Percentiles rank a stretch among this genome's conserved stretches.
phyloP scores from a whole-genome alignment of 306 rosid species.

The Cyclanthera cordifolia region DNA sequence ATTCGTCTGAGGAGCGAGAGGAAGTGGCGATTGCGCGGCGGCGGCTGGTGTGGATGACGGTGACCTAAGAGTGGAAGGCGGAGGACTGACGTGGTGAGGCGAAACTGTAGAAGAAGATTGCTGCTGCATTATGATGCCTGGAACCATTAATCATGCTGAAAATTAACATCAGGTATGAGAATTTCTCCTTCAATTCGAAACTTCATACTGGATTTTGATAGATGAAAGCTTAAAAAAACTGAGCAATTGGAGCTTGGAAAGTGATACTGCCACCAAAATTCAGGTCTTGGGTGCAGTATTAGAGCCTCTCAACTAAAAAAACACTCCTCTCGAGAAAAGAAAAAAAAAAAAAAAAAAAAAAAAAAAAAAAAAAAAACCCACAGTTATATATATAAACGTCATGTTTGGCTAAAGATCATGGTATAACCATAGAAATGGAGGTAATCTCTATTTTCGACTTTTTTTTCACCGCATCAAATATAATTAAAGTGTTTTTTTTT shows the following conservation, averaged over 20 bases:
- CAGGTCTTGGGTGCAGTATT: too few relatives aligned
- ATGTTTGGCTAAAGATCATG: too few relatives aligned
- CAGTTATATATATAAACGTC: too few relatives aligned
- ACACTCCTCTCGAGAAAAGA: too few relatives aligned
- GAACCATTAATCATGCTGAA: constrained; percentile 79
- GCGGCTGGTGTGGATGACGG: constrained; percentile 25
- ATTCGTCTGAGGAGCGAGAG: constrained; percentile 25
- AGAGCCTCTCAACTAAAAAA: too few relatives aligned
- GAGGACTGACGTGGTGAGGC: constrained; percentile 45
- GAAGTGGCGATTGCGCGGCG: constrained; percentile 25
- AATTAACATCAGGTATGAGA: not conserved
- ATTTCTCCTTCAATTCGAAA: not conserved
- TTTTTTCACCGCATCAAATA: too few relatives aligned
- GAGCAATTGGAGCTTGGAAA: not conserved
- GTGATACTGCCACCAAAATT: too few relatives aligned
- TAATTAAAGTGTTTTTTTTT: too few relatives aligned
- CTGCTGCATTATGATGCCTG: constrained; percentile 58
- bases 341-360: too few relatives aligned
- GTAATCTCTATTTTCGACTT: too few relatives aligned
- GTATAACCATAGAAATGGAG: too few relatives aligned
- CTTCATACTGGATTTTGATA: not conserved
- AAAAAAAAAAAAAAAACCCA: too few relatives aligned
- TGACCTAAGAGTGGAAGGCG: constrained; percentile 54
- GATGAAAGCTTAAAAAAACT: not conserved
- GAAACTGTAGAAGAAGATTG: constrained; percentile 54